Percentiles rank a stretch among this genome's conserved stretches.
These are phyloP conservation scores for Cicer pinnatifidum DNA, from an alignment of 306 rosid genomes.

Conservation along the genomic window DNA sequence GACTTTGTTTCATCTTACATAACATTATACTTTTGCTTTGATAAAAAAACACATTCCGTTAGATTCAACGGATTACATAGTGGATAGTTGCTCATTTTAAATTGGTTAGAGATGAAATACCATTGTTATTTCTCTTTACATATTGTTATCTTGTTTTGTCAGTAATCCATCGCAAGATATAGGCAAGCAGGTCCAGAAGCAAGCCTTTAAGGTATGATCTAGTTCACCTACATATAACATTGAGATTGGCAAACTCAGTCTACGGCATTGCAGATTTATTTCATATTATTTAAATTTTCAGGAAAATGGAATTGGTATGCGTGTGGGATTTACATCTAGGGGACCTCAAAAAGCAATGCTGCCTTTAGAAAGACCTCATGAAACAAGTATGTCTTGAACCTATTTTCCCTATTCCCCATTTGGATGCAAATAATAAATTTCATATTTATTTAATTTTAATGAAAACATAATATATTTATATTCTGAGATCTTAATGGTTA, in stretches of 20 bases:
- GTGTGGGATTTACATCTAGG: background rate
- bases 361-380: constrained; percentile 34
- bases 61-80: constrained; percentile 5
- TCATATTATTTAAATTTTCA: constrained; percentile 42
- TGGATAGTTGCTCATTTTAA: constrained; percentile 24
- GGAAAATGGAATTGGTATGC: constrained; percentile 44
- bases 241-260: constrained; percentile 32
- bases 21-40: no score
- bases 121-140: background rate
- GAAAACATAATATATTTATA: constrained; percentile 7
- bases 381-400: constrained; percentile 52
- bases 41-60: background rate
- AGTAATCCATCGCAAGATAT: constrained; percentile 42
- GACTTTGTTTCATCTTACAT: background rate
- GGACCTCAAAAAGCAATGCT: constrained; percentile 11
- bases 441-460: constrained; percentile 12
- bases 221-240: constrained; percentile 6
- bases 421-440: constrained; percentile 12
- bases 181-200: constrained; percentile 37
- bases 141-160: constrained; percentile 41
- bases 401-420: constrained; percentile 17
- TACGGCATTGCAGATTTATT: constrained; percentile 26
- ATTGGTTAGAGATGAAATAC: constrained; percentile 11
- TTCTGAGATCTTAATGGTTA: constrained; percentile 29
- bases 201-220: constrained; percentile 36